Percentiles rank a stretch among this genome's conserved stretches.
Conservation (phyloP, 257 asterid species). For the Apocynum venetum region DNA sequence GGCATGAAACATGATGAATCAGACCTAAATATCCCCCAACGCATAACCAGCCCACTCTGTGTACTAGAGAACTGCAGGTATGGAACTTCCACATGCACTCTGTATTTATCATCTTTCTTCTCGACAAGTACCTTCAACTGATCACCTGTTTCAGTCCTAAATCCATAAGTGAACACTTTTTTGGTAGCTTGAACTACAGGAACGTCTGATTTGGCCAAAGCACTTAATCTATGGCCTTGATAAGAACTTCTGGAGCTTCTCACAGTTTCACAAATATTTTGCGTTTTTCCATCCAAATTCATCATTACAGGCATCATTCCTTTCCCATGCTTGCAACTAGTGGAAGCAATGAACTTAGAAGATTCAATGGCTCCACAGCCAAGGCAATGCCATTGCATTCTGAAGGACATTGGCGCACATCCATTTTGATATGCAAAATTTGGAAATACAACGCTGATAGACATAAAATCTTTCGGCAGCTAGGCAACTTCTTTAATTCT, state of each 20-base stretch:
- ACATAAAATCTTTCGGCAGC: constrained; percentile 13
- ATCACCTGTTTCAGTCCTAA: constrained; percentile 64
- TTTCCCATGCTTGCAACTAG: constrained; percentile 22
- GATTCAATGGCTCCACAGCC: constrained; percentile 34
- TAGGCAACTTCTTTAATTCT: neutral
- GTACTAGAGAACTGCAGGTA: constrained; percentile 30
- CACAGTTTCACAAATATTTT: constrained; percentile 11
- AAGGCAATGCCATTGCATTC: constrained; percentile 38
- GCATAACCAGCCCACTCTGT: constrained; percentile 41
- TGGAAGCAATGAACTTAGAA: constrained; percentile 30
- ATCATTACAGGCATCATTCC: constrained; percentile 26
- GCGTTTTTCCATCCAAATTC: constrained; percentile 25
- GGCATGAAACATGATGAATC: constrained; percentile 53
- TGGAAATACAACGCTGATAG: constrained; percentile 7
- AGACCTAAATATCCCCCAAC: constrained; percentile 70
- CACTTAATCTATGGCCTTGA: constrained; percentile 34
- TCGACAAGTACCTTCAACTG: constrained; percentile 57
- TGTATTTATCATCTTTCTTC: constrained; percentile 38
- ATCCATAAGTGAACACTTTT: constrained; percentile 44
- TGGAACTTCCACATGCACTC: constrained; percentile 47
- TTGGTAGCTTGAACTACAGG: constrained; percentile 38
- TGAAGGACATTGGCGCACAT: constrained; percentile 39
- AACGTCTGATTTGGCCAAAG: constrained; percentile 37
- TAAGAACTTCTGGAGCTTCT: constrained; percentile 22
- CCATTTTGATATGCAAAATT: constrained; percentile 28